Conservation (phyloP, 2,329 filamentous ascomycete genomes). For the Lithohypha guttulata region DNA sequence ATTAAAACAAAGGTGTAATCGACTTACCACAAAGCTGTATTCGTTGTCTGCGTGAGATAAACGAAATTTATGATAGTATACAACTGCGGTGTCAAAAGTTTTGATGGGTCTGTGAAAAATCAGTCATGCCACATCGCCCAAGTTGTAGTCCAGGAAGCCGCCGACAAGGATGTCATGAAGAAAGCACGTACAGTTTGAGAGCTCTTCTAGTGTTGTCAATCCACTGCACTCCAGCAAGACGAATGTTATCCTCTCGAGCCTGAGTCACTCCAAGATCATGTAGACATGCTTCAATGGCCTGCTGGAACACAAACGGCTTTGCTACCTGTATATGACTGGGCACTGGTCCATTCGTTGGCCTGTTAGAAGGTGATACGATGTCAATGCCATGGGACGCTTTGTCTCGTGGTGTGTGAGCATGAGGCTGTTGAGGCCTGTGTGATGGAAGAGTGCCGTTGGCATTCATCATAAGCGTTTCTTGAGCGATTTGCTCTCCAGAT, state of each 20-base stretch:
- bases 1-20: no score
- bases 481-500: no score
- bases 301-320: constrained; percentile 71
- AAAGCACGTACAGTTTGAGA: constrained; percentile 60
- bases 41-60: constrained; percentile 74
- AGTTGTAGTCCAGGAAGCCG: no score
- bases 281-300: constrained; percentile 64
- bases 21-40: constrained; percentile 57
- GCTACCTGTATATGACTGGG: constrained; percentile 55
- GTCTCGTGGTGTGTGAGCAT: constrained; percentile 1
- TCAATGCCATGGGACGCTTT: background rate
- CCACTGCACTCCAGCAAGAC: constrained; percentile 77
- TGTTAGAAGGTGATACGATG: background rate
- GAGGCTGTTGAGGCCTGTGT: constrained; percentile 8
- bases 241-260: constrained; percentile 66
- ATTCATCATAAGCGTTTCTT: constrained; percentile 6
- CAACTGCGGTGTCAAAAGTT: constrained; percentile 82
- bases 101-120: constrained; percentile 66
- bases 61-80: constrained; percentile 90
- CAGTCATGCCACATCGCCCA: no score
- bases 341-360: constrained; percentile 37
- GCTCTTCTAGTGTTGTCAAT: constrained; percentile 74
- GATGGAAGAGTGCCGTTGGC: constrained; percentile 7
- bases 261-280: constrained; percentile 59
- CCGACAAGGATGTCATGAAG: background rate